Evolutionary conservation across 2,329 filamentous ascomycete genomes (phyloP).

Genomic region (Didymella pomorum): DNA sequence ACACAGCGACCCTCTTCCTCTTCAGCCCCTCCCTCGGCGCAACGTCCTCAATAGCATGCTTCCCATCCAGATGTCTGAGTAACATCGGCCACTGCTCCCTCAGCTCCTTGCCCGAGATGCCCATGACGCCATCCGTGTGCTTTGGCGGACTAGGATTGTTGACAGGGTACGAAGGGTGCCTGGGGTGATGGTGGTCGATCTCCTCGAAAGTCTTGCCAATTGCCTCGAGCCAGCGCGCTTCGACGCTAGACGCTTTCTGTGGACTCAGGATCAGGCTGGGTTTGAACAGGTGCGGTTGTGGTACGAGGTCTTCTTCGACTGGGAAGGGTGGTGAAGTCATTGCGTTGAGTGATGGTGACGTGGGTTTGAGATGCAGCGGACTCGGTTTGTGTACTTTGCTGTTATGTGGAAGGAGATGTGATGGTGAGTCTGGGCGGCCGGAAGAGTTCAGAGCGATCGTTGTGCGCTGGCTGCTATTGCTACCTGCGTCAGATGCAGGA

Average conservation of each 20-base stretch:
- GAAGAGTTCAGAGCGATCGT: constrained; percentile 41
- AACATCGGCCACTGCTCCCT: constrained; percentile 75
- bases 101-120: constrained; percentile 50
- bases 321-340: constrained; percentile 31
- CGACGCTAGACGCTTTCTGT: constrained; percentile 77
- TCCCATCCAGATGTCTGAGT: constrained; percentile 87
- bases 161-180: constrained; percentile 19
- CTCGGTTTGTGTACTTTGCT: constrained; percentile 42
- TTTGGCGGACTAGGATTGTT: constrained; percentile 37
- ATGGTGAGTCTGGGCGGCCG: constrained; percentile 35
- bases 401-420: constrained; percentile 29
- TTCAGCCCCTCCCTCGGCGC: constrained; percentile 86
- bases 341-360: constrained; percentile 37
- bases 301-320: constrained; percentile 24
- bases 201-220: constrained; percentile 46
- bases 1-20: constrained; percentile 68
- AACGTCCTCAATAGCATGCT: constrained; percentile 84
- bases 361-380: constrained; percentile 44
- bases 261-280: constrained; percentile 70
- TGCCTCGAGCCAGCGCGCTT: constrained; percentile 72
- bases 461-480: constrained; percentile 47
- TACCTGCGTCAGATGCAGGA: constrained; percentile 46
- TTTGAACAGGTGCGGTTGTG: constrained; percentile 36
- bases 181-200: constrained; percentile 46
- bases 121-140: constrained; percentile 24